These are phyloP conservation scores for Physcomitrium patens DNA, from an alignment of 225 moss, liverwort and hornwort species.

Conservation along the genomic window DNA sequence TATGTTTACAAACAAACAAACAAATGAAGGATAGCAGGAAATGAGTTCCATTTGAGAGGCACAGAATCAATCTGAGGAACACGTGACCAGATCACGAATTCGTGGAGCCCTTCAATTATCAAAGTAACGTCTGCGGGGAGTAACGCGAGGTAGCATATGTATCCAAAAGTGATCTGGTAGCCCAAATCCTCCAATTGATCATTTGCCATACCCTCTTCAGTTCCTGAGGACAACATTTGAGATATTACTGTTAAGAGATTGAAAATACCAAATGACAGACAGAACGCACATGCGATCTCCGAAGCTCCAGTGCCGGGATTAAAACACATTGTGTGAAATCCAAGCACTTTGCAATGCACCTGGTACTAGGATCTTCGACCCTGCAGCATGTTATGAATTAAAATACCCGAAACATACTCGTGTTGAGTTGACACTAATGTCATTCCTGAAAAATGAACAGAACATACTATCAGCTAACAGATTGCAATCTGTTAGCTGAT, in stretches of 20 bases:
- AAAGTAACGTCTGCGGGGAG: conserved; percentile 81
- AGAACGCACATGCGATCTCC: conserved; percentile 6
- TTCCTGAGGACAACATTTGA: conserved; percentile 55
- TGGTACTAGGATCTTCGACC: background rate
- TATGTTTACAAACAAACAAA: too few species aligned
- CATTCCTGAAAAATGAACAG: background rate
- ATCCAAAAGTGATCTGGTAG: conserved; percentile 74
- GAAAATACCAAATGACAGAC: background rate
- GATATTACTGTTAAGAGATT: conserved; percentile 22
- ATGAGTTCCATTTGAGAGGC: conserved; percentile 88
- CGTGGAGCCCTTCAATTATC: conserved; percentile 77
- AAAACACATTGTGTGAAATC: background rate
- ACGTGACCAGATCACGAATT: conserved; percentile 94
- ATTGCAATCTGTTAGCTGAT: too few species aligned
- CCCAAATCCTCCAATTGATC: conserved; percentile 86
- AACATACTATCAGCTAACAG: conserved; percentile 36
- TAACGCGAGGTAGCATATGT: conserved; percentile 89
- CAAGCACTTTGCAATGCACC: background rate
- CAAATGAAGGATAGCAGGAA: background rate
- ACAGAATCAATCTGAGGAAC: conserved; percentile 90
- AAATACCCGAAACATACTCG: too few species aligned
- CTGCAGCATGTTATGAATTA: background rate
- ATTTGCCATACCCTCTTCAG: conserved; percentile 82
- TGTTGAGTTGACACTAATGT: background rate
- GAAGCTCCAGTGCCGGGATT: background rate